Evolutionary conservation across 371 early-diverging fungal genomes (phyloP).

Genomic region (Rhizomucor miehei): DNA sequence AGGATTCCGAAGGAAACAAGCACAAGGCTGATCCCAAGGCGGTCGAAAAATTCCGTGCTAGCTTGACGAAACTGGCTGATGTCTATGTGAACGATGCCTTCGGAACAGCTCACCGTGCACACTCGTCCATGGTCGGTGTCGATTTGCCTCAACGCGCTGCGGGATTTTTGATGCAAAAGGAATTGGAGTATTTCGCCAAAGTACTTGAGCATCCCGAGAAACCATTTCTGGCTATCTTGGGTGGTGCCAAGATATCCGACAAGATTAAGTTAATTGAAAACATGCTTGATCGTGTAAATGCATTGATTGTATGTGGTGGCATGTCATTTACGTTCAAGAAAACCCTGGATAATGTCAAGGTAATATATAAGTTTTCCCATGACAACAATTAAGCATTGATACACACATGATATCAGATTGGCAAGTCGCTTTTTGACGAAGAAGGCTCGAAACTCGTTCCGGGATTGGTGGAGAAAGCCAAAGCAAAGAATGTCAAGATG

Average conservation of each 20-base stretch:
- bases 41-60: slow-evolving; percentile 84
- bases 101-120: slow-evolving; percentile 97
- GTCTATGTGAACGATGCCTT: slow-evolving; percentile 98
- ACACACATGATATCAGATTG: slow-evolving; percentile 59
- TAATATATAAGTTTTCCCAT: slow-evolving; percentile 25
- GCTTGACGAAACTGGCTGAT: slow-evolving; percentile 93
- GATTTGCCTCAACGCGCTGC: slow-evolving; percentile 87
- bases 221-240: slow-evolving; percentile 97
- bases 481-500: slow-evolving; percentile 82
- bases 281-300: slow-evolving; percentile 87
- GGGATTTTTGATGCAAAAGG: slow-evolving; percentile 98
- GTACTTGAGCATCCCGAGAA: slow-evolving; percentile 88
- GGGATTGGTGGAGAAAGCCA: slow-evolving; percentile 80
- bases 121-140: slow-evolving; percentile 96
- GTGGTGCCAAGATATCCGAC: slow-evolving; percentile 98
- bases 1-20: slow-evolving; percentile 87
- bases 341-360: slow-evolving; percentile 75
- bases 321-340: slow-evolving; percentile 99
- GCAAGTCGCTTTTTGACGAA: slow-evolving; percentile 89
- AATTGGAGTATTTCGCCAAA: slow-evolving; percentile 96
- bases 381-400: too few relatives aligned
- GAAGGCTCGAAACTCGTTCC: slow-evolving; percentile 85
- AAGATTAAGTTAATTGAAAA: slow-evolving; percentile 98
- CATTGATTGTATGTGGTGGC: slow-evolving; percentile 94
- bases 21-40: slow-evolving; percentile 81